phyloP scores from a whole-genome alignment of 148 eudicot species.

The Cornus suecica region DNA sequence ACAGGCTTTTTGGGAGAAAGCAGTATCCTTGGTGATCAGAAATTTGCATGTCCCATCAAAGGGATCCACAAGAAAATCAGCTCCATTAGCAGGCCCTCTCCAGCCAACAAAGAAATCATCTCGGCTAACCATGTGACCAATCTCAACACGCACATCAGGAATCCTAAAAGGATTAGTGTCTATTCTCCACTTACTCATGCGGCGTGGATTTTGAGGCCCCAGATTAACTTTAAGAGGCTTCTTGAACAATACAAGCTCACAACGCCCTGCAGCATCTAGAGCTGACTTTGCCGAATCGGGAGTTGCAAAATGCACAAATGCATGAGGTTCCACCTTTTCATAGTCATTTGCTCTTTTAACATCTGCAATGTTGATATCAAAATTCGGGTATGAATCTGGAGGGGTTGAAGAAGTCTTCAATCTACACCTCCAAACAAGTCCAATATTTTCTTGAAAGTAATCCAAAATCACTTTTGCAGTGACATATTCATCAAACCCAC shows the following conservation, averaged over 20 bases:
- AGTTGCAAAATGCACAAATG: constrained; percentile 72
- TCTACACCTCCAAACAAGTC: constrained; percentile 76
- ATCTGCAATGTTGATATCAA: constrained; percentile 16
- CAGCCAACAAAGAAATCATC: constrained; percentile 67
- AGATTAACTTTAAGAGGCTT: constrained; percentile 45
- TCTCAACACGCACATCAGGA: constrained; percentile 45
- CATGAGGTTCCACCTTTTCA: constrained; percentile 79
- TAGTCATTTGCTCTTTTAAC: constrained; percentile 34
- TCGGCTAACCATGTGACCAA: constrained; percentile 51
- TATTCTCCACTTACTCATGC: constrained; percentile 60
- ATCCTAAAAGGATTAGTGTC: constrained; percentile 44
- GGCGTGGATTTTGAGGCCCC: constrained; percentile 70
- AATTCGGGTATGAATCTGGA: constrained; percentile 59
- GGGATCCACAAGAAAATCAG: constrained; percentile 72
- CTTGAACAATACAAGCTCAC: constrained; percentile 33
- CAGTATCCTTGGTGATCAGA: constrained; percentile 47
- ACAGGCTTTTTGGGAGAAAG: constrained; percentile 49
- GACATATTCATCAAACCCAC: constrained; percentile 58
- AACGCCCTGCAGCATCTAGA: constrained; percentile 42
- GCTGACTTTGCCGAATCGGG: constrained; percentile 46
- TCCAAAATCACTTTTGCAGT: constrained; percentile 61
- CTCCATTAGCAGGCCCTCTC: constrained; percentile 59
- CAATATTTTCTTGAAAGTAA: constrained; percentile 53
- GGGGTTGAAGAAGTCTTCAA: constrained; percentile 90
- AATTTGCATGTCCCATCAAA: constrained; percentile 67